phyloP scores from a whole-genome alignment of 441 rosid species.

The Macaranga tanarius region DNA sequence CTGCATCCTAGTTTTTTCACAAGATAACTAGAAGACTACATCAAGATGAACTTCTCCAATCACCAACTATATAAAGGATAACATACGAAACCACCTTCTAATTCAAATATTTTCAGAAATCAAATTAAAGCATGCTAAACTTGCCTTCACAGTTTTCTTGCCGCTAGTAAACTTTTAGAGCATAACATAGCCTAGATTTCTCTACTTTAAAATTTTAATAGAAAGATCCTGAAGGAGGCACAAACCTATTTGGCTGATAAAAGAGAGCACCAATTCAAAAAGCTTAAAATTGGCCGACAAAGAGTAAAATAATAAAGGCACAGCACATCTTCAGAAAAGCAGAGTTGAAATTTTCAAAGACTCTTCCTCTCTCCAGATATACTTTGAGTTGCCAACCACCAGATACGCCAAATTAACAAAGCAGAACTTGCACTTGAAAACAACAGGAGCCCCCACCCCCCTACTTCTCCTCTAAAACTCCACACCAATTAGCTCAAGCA shows the following conservation, averaged over 20 bases:
- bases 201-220: too few relatives aligned
- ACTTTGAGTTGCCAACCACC: neutral
- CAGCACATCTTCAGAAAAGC: too few relatives aligned
- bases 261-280: neutral
- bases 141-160: neutral
- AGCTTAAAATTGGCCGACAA: neutral
- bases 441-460: neutral
- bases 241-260: neutral
- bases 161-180: neutral
- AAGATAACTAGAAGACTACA: neutral
- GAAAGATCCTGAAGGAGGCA: neutral
- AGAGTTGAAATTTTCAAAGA: neutral
- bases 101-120: neutral
- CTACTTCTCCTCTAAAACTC: neutral
- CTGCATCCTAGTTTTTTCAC: neutral
- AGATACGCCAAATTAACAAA: neutral
- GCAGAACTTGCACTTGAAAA: neutral
- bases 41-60: neutral
- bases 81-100: neutral
- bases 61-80: neutral
- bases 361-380: neutral
- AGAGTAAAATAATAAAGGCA: neutral
- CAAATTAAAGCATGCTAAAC: neutral
- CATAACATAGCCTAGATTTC: neutral
- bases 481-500: neutral